These are phyloP conservation scores for Margaritispora aquatica DNA, from an alignment of 495 filamentous ascomycete genomes.

Conservation along the genomic window DNA sequence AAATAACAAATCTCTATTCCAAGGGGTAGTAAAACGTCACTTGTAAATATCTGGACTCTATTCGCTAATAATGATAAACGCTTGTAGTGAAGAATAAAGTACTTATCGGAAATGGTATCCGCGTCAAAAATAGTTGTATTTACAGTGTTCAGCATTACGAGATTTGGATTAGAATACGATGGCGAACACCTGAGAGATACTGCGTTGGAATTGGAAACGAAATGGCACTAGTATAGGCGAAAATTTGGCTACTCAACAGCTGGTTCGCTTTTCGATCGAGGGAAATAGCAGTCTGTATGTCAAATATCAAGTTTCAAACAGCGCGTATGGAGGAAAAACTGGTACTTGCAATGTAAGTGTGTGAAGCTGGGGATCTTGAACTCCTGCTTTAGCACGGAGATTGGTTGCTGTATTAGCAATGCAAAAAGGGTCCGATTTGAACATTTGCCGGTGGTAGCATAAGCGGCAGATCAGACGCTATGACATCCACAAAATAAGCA, in stretches of 20 bases:
- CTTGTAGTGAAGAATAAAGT: neutral
- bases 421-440: neutral
- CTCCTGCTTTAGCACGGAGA: neutral
- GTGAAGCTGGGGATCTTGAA: neutral
- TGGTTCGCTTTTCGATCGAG: neutral
- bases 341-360: neutral
- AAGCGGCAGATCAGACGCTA: neutral
- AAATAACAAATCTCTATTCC: neutral
- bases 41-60: neutral
- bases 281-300: neutral
- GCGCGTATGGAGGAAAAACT: neutral
- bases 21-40: neutral
- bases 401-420: neutral
- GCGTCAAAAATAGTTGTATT: neutral
- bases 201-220: neutral
- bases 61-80: neutral
- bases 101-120: neutral
- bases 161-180: neutral
- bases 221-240: neutral
- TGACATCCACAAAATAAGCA: neutral
- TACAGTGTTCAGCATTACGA: neutral
- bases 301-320: neutral
- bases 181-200: neutral
- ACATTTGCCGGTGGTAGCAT: neutral
- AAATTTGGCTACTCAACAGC: neutral